These are phyloP conservation scores for Aureobasidium sp. DNA, from an alignment of 2,329 filamentous ascomycete species.

Conservation along the genomic window DNA sequence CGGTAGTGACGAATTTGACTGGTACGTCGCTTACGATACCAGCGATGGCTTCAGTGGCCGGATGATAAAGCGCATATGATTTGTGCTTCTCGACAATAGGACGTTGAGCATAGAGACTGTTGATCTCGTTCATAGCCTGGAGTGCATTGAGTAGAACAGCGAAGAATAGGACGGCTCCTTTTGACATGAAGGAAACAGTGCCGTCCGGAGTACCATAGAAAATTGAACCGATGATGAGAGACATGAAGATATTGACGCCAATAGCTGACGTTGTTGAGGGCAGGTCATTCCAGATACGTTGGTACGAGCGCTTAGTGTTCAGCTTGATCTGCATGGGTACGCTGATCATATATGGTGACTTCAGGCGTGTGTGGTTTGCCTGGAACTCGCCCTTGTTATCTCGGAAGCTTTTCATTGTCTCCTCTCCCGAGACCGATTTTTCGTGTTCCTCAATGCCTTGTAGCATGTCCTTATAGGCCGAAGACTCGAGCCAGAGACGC, in stretches of 20 bases:
- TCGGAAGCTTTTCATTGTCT: slow-evolving; percentile 43
- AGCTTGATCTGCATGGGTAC: slow-evolving; percentile 48
- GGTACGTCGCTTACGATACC: slow-evolving; percentile 51
- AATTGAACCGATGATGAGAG: slow-evolving; percentile 55
- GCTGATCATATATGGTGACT: slow-evolving; percentile 52
- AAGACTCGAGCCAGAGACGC: slow-evolving; percentile 48
- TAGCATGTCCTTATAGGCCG: slow-evolving; percentile 38
- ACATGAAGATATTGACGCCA: slow-evolving; percentile 47
- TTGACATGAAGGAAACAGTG: slow-evolving; percentile 69
- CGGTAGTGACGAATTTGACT: slow-evolving; percentile 47
- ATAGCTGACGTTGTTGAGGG: slow-evolving; percentile 42
- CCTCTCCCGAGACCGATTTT: slow-evolving; percentile 35
- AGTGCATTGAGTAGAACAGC: slow-evolving; percentile 55
- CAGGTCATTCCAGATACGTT: slow-evolving; percentile 48
- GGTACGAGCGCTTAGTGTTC: slow-evolving; percentile 46
- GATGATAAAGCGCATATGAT: slow-evolving; percentile 36
- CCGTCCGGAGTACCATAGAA: slow-evolving; percentile 53
- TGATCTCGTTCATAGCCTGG: slow-evolving; percentile 51
- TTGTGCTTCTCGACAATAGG: slow-evolving; percentile 44
- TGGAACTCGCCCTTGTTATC: slow-evolving; percentile 41
- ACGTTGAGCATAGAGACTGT: slow-evolving; percentile 50
- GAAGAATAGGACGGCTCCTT: slow-evolving; percentile 54
- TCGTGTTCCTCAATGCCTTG: slow-evolving; percentile 49
- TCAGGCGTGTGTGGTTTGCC: slow-evolving; percentile 43
- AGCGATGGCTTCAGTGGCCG: slow-evolving; percentile 45